Conservation (phyloP, 2,329 filamentous ascomycete genomes). For the Hypoxylon sp. region DNA sequence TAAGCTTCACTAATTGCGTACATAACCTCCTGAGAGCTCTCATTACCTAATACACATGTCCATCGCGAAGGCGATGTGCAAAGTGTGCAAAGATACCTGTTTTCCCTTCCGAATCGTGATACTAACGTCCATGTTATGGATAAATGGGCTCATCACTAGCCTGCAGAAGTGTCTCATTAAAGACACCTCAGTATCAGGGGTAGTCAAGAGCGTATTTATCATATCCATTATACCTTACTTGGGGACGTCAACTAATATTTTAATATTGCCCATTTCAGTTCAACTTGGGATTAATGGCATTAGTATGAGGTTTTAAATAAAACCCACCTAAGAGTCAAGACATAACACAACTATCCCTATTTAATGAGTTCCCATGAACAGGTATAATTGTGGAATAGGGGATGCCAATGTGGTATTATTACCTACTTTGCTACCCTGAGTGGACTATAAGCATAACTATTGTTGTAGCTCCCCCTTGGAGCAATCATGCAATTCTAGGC, state of each 20-base stretch:
- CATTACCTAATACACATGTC: neutral
- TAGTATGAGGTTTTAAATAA: no score
- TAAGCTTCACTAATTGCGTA: neutral
- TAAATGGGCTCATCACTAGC: neutral
- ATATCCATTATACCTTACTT: neutral
- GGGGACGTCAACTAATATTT: neutral
- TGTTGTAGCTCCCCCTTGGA: neutral
- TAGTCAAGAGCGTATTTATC: neutral
- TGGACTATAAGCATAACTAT: neutral
- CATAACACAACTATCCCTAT: no score
- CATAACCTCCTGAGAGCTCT: neutral
- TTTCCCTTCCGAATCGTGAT: neutral
- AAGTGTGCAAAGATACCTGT: neutral
- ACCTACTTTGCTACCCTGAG: constrained; percentile 1
- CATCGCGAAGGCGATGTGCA: neutral
- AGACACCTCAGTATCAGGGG: neutral
- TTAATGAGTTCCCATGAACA: neutral
- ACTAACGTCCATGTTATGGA: neutral
- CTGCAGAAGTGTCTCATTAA: neutral
- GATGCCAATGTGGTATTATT: constrained; percentile 1
- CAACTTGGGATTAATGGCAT: no score
- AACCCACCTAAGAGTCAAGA: no score
- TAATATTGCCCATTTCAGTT: neutral
- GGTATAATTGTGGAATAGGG: neutral
- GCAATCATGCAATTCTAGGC: no score